Base-by-base conservation (phyloP, 2,329 filamentous ascomycete species). In the Cercospora zeae-maydis region DNA sequence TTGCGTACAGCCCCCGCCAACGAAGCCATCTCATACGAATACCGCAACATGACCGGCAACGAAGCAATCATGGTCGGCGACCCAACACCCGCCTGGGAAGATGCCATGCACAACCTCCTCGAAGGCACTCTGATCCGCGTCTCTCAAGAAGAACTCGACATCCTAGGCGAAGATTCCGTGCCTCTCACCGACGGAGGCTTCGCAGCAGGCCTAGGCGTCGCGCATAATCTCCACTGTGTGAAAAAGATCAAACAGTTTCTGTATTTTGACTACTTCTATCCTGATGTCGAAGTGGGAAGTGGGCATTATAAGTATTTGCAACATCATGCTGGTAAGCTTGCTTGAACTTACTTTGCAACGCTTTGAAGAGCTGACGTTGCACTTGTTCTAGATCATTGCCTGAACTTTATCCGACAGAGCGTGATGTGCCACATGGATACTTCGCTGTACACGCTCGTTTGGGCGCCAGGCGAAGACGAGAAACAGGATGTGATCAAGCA, bases 351-450 rank as follows among this genome's bases (percentile, higher is more conserved):
- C 10, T 3, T 13, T 2, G 2, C 7, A 10, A 1, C 4, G n/a
- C 14, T 4, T 42, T n/a, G 6, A 6, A 3, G 30, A n/a, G 30
- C 54, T 58, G 37, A 58, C 37, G n/a, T 42, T 30, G 1, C 8
- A 6, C 8, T 27, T 3, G 1, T 1, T 31, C 14, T 11, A 49
- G 63, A 66, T 53, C 63, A 66, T n/a, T 66, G 63, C 31, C 56
- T 66, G 10, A 58, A 66, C 19, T 62, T 63, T 30, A 31, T 66
- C 1, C 53, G 58, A 9, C 63, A 66, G 53, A 58, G 55, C 9
- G 56, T 66, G 27, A 66, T 66, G 63, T 66, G 63, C 24, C 61
- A 66, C 34, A 59, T 61, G 39, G 63, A 66, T 27, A 58, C 54
- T 21, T 53, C 52, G 11, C 24, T 66, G 16, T 63, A 66, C 19